Conservation (phyloP, 164 flowering plant genomes). For the Chimonanthus praecox region DNA sequence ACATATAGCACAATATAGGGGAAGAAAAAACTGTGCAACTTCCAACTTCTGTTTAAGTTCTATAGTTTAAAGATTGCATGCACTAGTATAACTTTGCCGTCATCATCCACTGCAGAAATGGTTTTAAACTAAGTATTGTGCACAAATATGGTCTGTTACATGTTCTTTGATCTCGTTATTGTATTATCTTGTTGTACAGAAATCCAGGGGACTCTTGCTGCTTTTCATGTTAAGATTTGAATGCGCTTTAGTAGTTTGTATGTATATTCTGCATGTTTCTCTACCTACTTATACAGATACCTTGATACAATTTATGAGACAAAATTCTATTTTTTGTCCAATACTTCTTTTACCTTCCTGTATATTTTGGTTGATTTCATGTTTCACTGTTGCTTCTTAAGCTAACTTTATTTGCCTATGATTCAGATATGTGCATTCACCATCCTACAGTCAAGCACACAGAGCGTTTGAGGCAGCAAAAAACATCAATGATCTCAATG, state of each 20-base stretch:
- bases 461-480: conserved; percentile 82
- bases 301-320: background rate
- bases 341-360: background rate
- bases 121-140: no score
- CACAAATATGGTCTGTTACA: no score
- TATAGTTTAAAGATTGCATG: no score
- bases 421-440: conserved; percentile 62
- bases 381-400: background rate
- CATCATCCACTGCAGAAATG: no score
- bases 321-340: background rate
- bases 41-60: no score
- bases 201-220: background rate
- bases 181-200: no score
- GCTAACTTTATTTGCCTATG: background rate
- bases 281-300: background rate
- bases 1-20: no score
- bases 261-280: background rate
- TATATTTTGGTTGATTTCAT: background rate
- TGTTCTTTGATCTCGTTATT: no score
- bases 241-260: background rate
- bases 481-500: conserved; percentile 73
- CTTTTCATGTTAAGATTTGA: background rate
- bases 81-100: no score
- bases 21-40: no score
- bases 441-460: conserved; percentile 72